Evolutionary conservation across 164 flowering plant species (phyloP).

Genomic region (Macadamia tetraphylla): DNA sequence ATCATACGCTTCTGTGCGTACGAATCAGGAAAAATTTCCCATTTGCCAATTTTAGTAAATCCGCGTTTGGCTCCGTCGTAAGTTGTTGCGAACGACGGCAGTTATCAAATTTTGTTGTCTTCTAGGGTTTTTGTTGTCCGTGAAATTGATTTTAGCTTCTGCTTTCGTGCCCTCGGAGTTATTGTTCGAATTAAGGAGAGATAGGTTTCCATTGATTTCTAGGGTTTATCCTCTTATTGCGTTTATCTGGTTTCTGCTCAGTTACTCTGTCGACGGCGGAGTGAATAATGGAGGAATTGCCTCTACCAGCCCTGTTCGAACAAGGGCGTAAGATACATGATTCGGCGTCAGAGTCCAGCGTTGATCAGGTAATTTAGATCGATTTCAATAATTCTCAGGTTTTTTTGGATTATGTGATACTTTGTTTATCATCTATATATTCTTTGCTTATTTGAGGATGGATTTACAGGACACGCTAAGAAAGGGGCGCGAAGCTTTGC

Average conservation of each 20-base stretch:
- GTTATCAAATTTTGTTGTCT: too few species aligned
- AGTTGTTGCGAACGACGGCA: too few species aligned
- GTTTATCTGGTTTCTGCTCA: neutral
- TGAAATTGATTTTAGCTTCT: too few species aligned
- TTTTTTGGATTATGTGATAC: too few species aligned
- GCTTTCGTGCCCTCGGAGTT: neutral
- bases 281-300: conserved; percentile 52
- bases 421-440: neutral
- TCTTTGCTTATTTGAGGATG: neutral
- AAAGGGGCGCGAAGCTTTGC: conserved; percentile 57
- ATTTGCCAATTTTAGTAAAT: too few species aligned
- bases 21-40: too few species aligned
- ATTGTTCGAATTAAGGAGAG: neutral
- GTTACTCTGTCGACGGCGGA: conserved; percentile 34
- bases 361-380: conserved; percentile 65
- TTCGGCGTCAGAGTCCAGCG: conserved; percentile 47
- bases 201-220: neutral
- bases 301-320: conserved; percentile 72
- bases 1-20: too few species aligned
- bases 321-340: conserved; percentile 69
- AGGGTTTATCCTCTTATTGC: neutral
- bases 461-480: conserved; percentile 47
- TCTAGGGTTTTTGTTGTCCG: too few species aligned
- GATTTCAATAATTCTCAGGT: too few species aligned
- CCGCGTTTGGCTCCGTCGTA: too few species aligned